Conservation (phyloP, 2,329 filamentous ascomycete genomes). For the Penicillium griseofulvum region DNA sequence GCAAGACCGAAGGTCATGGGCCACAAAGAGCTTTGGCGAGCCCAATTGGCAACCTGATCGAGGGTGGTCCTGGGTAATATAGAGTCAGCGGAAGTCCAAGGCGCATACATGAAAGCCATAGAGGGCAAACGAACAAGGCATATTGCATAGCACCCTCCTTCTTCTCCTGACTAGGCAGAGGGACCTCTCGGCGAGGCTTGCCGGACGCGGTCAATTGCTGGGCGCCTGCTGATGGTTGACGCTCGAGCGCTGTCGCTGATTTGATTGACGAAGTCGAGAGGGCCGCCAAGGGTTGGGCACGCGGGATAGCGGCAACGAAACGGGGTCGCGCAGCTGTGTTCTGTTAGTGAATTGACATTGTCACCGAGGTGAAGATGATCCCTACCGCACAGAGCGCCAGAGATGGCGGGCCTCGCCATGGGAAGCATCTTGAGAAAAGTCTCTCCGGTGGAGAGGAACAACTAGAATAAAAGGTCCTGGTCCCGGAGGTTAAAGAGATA, state of each 20-base stretch:
- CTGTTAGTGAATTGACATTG: conserved; percentile 20
- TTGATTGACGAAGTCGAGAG: conserved; percentile 46
- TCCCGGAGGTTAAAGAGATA: background rate
- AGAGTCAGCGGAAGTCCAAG: conserved; percentile 9
- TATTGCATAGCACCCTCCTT: conserved; percentile 54
- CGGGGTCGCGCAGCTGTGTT: conserved; percentile 28
- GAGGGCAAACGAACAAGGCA: conserved; percentile 42
- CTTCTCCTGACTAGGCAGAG: conserved; percentile 50
- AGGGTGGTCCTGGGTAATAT: conserved; percentile 38
- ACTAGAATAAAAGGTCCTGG: background rate
- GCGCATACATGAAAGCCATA: background rate
- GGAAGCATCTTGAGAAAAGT: conserved; percentile 26
- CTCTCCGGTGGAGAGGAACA: background rate
- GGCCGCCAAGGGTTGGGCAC: conserved; percentile 36
- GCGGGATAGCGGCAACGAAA: conserved; percentile 31
- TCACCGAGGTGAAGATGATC: conserved; percentile 1
- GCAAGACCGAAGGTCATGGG: conserved; percentile 90
- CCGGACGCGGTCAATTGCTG: conserved; percentile 42
- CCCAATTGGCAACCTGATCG: conserved; percentile 84
- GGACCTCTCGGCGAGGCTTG: conserved; percentile 48
- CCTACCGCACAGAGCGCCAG: conserved; percentile 30
- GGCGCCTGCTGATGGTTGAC: conserved; percentile 29
- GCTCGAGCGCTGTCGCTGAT: conserved; percentile 44
- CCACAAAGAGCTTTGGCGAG: conserved; percentile 82
- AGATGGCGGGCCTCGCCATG: conserved; percentile 26